Conservation (phyloP, 768 basidiomycete genomes). For the Leccinum barrowsii region DNA sequence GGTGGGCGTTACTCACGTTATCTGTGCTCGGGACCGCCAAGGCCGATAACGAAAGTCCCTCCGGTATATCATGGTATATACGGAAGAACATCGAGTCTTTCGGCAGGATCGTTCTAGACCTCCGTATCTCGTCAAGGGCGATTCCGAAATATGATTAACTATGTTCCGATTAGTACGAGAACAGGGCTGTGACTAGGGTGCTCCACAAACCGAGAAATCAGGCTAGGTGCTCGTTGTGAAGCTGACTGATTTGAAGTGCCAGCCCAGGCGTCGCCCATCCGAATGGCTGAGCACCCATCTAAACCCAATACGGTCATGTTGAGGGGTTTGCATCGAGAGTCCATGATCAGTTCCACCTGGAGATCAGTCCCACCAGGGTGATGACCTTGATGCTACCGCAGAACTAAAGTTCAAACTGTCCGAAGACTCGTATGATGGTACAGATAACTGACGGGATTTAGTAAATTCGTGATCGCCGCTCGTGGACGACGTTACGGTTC, state of each 20-base stretch:
- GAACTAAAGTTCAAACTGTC: constrained; percentile 56
- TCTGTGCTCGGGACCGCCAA: constrained; percentile 38
- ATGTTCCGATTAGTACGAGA: constrained; percentile 38
- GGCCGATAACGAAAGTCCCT: constrained; percentile 39
- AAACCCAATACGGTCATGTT: constrained; percentile 41
- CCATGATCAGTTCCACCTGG: constrained; percentile 50
- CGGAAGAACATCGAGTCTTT: constrained; percentile 32
- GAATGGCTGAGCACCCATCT: constrained; percentile 37
- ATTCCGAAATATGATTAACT: constrained; percentile 33
- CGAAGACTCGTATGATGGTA: constrained; percentile 59
- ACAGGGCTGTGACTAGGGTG: constrained; percentile 27
- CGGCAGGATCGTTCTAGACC: constrained; percentile 42
- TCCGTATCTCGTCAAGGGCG: constrained; percentile 35
- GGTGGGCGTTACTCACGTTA: constrained; percentile 26
- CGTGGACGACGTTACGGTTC: constrained; percentile 10
- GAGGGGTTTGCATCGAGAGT: constrained; percentile 45
- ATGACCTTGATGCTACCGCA: constrained; percentile 42
- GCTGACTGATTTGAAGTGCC: constrained; percentile 24
- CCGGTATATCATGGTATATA: constrained; percentile 25
- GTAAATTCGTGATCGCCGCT: neutral
- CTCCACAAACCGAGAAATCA: constrained; percentile 33
- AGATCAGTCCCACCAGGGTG: constrained; percentile 37
- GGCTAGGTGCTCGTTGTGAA: constrained; percentile 34
- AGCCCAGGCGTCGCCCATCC: constrained; percentile 18
- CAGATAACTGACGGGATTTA: constrained; percentile 39